Conservation (phyloP, 1,284 basidiomycete species). For the Rhodotorula sp. region DNA sequence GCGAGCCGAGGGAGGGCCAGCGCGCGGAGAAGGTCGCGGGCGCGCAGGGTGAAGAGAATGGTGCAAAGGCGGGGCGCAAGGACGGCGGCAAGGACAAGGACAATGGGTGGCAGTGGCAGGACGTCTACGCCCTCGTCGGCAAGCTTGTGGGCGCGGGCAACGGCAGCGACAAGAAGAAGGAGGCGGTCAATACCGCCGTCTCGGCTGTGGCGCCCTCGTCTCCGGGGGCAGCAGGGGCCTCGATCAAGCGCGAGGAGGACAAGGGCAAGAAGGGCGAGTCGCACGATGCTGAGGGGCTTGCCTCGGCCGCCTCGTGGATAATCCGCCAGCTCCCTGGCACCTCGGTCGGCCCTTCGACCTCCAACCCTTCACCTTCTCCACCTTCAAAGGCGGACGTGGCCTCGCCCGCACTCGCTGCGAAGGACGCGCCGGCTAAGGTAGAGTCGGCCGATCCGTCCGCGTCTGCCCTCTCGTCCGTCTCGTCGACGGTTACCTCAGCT, state of each 20-base stretch:
- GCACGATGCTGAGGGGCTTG: constrained; percentile 32
- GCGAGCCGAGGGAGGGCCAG: constrained; percentile 24
- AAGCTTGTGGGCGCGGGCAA: constrained; percentile 12
- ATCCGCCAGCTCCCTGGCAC: constrained; percentile 41
- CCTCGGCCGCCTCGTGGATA: constrained; percentile 45
- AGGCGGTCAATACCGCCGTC: background rate
- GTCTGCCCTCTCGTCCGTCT: background rate
- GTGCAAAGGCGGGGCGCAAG: background rate
- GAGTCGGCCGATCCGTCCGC: background rate
- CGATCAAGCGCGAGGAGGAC: background rate
- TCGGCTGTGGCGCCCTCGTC: background rate
- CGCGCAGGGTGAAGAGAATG: background rate
- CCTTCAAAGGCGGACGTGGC: background rate
- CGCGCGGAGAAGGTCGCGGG: constrained; percentile 24
- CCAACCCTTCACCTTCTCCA: background rate
- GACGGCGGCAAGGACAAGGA: constrained; percentile 16
- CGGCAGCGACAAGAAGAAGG: constrained; percentile 12
- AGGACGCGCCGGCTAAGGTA: background rate
- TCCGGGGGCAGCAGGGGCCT: background rate
- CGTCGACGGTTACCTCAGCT: constrained; percentile 6
- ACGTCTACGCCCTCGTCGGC: constrained; percentile 38
- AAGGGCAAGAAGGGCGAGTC: background rate
- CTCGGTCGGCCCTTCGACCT: background rate
- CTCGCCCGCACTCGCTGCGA: background rate
- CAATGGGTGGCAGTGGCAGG: constrained; percentile 42